Evolutionary conservation across 2,329 filamentous ascomycete species (phyloP).

Genomic region (Fusarium annulatum): DNA sequence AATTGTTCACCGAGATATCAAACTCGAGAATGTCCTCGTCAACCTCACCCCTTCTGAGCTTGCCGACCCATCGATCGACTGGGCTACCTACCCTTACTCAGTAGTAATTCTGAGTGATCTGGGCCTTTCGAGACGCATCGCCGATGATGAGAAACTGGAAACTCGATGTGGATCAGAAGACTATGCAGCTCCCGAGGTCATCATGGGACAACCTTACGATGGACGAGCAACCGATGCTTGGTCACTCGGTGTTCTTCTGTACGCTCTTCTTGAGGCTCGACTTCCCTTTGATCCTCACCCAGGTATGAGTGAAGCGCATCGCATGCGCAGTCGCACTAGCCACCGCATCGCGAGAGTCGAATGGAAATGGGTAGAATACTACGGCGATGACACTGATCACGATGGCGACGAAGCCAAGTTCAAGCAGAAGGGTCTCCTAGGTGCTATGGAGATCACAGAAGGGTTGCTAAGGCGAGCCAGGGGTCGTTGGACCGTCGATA

Average conservation of each 20-base stretch:
- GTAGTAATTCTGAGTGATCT: constrained; percentile 92
- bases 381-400: constrained; percentile 86
- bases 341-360: constrained; percentile 96
- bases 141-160: constrained; percentile 87
- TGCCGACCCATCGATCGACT: constrained; percentile 71
- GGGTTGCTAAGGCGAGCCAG: constrained; percentile 84
- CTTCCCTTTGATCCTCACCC: constrained; percentile 93
- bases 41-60: constrained; percentile 80
- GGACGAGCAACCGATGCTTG: constrained; percentile 92
- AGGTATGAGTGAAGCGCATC: constrained; percentile 78
- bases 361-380: constrained; percentile 93
- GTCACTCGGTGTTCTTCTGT: constrained; percentile 93
- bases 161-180: constrained; percentile 97
- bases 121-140: constrained; percentile 86
- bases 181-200: constrained; percentile 95
- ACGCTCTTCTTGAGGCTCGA: constrained; percentile 91
- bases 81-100: constrained; percentile 80
- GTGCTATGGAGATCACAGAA: constrained; percentile 85
- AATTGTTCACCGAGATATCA: constrained; percentile 97
- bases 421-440: constrained; percentile 72
- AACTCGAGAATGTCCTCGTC: constrained; percentile 94
- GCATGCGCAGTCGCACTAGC: constrained; percentile 83
- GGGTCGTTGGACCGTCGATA: constrained; percentile 79
- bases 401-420: constrained; percentile 73
- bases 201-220: constrained; percentile 95